Base-by-base conservation (phyloP, 495 filamentous ascomycete genomes). In the Penicillium argentinense region DNA sequence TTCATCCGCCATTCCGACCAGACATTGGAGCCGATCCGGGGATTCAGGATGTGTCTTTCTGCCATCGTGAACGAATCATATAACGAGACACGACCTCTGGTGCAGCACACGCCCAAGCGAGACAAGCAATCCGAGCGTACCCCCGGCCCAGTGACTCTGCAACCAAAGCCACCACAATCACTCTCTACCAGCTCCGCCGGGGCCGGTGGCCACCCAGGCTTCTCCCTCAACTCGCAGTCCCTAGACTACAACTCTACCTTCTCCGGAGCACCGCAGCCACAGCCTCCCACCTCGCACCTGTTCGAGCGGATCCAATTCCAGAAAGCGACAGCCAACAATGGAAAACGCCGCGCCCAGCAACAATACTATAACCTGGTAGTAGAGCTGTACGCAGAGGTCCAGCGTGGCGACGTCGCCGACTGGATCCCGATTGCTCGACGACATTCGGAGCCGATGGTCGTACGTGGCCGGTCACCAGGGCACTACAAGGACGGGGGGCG, bases 241-340 rank as follows among this genome's bases (percentile, higher is more conserved):
- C 39, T 69, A 39, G 71, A 78, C 27, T 80, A 76, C 40, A 67
- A 63, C 38, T 37, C 66, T 11, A 47, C 64, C 7, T 72, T 67
- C 30, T 49, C 59, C 19, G 57, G 54, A n/a, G 54, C 62, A 8
- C 47, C 63, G 9, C 67, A 66, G 19, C 57, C 55, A 3, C 68
- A 70, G 23, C 75, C 76, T 5, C 73, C 77, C 9, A 63, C 66
- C 14, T 62, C 73, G 41, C 60, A 77, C 41, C 87, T 86, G 1
- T 97, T 97, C 60, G 91, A 97, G 55, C 83, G 92, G 2, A 96
- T 97, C 32, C 92, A 97, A 58, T 97, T 97, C 75, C 95, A 96
- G 62, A 88, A 87, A 40, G 93, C 92, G 2, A 97, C 92, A 1
- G 90, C 91, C 3, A 97, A 97, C 71, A 97, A 97, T 50, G 92